Conservation (phyloP, 441 rosid genomes). For the Mallotus repandus region DNA sequence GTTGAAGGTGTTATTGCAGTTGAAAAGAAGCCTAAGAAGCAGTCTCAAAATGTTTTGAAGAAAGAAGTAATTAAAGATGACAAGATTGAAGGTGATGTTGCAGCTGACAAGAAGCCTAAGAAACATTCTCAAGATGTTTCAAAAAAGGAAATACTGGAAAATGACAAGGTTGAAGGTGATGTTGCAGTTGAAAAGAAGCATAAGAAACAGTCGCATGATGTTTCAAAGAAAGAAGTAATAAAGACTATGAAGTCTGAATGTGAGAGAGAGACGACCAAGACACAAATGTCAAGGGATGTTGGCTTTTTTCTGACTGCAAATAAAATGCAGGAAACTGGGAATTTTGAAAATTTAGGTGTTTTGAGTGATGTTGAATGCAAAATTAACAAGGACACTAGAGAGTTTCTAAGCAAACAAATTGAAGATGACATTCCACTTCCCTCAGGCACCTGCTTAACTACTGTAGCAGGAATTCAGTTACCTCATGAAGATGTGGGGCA, state of each 20-base stretch:
- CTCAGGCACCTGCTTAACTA: slow-evolving; percentile 37
- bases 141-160: slow-evolving; percentile 14
- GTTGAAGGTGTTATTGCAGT: neutral
- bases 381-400: slow-evolving; percentile 13
- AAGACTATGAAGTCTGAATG: neutral
- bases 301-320: neutral
- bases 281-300: neutral
- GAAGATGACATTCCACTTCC: slow-evolving; percentile 46
- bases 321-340: neutral
- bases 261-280: neutral
- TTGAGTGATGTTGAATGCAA: slow-evolving; percentile 15
- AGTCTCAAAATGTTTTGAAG: slow-evolving; percentile 9
- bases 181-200: slow-evolving; percentile 20
- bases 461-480: slow-evolving; percentile 50
- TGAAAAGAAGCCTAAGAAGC: slow-evolving; percentile 25
- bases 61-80: slow-evolving; percentile 1
- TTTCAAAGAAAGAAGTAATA: slow-evolving; percentile 4
- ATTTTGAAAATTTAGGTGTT: slow-evolving; percentile 7
- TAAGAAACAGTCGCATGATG: slow-evolving; percentile 14
- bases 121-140: slow-evolving; percentile 7
- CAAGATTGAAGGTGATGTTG: too few species aligned
- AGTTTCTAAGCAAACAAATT: slow-evolving; percentile 26
- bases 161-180: slow-evolving; percentile 3
- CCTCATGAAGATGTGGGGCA: slow-evolving; percentile 50
- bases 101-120: slow-evolving; percentile 1